Base-by-base conservation (phyloP, 176 grass and related monocot species). In the Melocanna baccifera region DNA sequence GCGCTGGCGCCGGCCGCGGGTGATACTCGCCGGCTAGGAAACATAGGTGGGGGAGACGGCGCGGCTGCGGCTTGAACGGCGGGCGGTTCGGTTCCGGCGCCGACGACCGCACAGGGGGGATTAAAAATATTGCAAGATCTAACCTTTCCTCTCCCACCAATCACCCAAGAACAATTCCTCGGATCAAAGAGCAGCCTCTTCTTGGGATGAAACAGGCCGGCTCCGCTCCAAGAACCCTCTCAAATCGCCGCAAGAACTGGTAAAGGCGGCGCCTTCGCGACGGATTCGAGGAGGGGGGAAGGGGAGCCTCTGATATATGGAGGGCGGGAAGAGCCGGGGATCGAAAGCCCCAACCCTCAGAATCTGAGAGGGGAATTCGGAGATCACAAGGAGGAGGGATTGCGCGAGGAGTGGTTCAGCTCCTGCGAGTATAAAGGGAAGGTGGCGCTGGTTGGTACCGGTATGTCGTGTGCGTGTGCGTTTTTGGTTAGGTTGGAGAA, bases 111-210 rank as follows among this genome's bases (percentile, higher is more conserved):
- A 14, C 30, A 14, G 23, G 23, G 46, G 47, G 11, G 11, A 45
- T 45, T 45, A 45, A 45, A 45, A 45, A 45, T 12, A 42, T 8
- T 7, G 46, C 15, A 29, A 76, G 80, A 84, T 84, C 85, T 75
- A 62, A 87, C 89, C 85, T 87, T 84, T 16, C 41, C 62, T 79
- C 40, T 79, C 50, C 67, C 84, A 29, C 50, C 62, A 85, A 85
- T 20, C 61, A 74, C 67, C 46, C 65, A 66, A 70, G 20, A 56
- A 29, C 45, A 32, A 4, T 45, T 62, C 7, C 4, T 25, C 12
- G 29, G 51, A 85, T 81, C 63, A 76, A 81, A 40, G 37, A 39
- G 50, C 0, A 19, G 1, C 69, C 58, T 32, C 41, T 29, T 19
- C 2, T 32, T 50, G 37, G 68, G 68, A 73, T 80, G 68, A 86